Base-by-base conservation (phyloP, 495 filamentous ascomycete species). In the Hypoxylon perforatum region DNA sequence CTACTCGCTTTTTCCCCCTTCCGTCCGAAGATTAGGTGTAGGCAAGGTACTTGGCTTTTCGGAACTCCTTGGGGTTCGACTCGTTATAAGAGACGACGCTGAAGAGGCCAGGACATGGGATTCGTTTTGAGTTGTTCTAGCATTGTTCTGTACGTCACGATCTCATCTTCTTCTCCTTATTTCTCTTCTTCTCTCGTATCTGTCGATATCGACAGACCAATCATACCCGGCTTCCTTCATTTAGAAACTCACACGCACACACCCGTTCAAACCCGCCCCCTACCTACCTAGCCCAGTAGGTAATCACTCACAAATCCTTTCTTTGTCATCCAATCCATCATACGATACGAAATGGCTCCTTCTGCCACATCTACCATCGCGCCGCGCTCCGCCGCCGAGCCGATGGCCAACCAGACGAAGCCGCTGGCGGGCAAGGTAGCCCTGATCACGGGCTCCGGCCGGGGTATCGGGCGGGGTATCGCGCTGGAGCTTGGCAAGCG, bases 381-480 rank as follows among this genome's bases (percentile, higher is more conserved):
- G n/a, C 14, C 39, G 2, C 39, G n/a, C 19, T 41, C 65, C 22
- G 49, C 52, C 19, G 36, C 39, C n/a, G 65, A 35, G 14, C 63
- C 73, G 30, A 72, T 69, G 71, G 66, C 61, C 45, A 72, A 76
- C 62, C 69, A 68, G 41, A 21, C 51, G 19, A 73, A 70, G 64
- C 73, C 73, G 19, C 49, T 91, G 35, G 79, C 84, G 42, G 86
- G 86, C 66, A 90, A 90, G 77, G 87, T 91, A 54, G 90, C 90
- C 60, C 81, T 92, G 8, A 84, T 92, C 62, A 92, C 90, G 17
- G 90, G 74, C 19, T 76, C 84, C 63, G 84, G 86, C 30, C 87
- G 91, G 11, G 91, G 91, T 46, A 93, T 96, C 72, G 92, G 92
- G 22, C 80, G 84, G 15, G 90, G 87, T 15, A 92, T 92, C 63